phyloP scores from a whole-genome alignment of 1,284 basidiomycete genomes.

The Veloboletus limbatus region DNA sequence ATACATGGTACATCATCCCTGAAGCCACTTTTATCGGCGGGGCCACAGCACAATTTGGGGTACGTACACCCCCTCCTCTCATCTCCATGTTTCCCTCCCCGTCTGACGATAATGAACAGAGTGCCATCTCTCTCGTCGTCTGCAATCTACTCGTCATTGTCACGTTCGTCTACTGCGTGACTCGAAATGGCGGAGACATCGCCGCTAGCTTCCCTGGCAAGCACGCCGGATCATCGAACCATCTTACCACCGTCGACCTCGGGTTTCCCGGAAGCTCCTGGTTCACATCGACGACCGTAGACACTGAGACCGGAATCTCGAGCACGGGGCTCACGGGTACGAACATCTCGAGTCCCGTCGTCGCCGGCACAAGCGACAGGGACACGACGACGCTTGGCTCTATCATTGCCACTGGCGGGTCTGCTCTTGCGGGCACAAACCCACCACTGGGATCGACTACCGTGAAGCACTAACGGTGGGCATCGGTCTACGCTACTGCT shows the following conservation, averaged over 20 bases:
- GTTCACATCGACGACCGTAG: not conserved
- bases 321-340: conserved; percentile 8
- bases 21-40: conserved; percentile 1
- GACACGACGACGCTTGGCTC: conserved; percentile 8
- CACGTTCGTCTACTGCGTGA: conserved; percentile 24
- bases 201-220: conserved; percentile 1
- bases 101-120: conserved; percentile 9
- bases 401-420: not conserved
- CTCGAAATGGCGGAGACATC: conserved; percentile 9
- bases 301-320: not conserved
- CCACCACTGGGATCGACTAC: not conserved
- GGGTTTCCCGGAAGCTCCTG: conserved; percentile 10
- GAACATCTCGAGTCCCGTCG: conserved; percentile 13
- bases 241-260: conserved; percentile 29
- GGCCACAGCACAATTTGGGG: conserved; percentile 24
- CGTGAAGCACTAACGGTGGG: not conserved
- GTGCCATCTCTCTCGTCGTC: conserved; percentile 28
- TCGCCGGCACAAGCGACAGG: not conserved
- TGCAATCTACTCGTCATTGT: conserved; percentile 34
- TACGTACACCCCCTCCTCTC: conserved; percentile 6
- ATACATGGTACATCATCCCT: conserved; percentile 24
- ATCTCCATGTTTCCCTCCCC: not conserved
- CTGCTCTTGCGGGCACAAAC: not conserved
- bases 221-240: conserved; percentile 2
- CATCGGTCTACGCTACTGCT: not conserved